These are phyloP conservation scores for Penicillium sp. DNA, from an alignment of 2,329 filamentous ascomycete species.

Conservation along the genomic window DNA sequence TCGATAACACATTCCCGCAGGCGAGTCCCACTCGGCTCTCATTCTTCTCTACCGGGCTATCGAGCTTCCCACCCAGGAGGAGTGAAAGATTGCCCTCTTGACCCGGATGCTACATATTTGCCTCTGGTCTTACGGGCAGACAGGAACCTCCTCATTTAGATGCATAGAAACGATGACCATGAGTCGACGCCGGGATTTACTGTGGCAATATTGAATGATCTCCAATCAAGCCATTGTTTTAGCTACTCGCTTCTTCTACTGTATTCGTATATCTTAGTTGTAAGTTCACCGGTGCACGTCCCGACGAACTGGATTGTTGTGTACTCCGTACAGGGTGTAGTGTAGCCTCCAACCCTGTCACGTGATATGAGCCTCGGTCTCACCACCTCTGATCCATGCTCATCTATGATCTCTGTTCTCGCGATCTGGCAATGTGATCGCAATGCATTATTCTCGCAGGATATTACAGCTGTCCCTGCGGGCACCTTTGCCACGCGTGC, in stretches of 20 bases:
- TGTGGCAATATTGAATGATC: background rate
- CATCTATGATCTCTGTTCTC: slow-evolving; percentile 7
- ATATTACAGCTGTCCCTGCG: slow-evolving; percentile 27
- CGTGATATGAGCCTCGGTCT: slow-evolving; percentile 13
- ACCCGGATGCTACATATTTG: background rate
- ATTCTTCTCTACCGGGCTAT: slow-evolving; percentile 55
- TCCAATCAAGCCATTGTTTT: background rate
- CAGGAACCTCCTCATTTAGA: slow-evolving; percentile 20
- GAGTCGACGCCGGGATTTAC: slow-evolving; percentile 18
- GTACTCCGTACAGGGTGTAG: no score
- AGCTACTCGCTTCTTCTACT: background rate
- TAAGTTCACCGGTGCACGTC: no score
- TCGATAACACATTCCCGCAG: slow-evolving; percentile 32
- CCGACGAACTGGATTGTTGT: no score
- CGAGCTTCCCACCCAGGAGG: slow-evolving; percentile 49
- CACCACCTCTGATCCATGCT: background rate
- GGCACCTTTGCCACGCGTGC: slow-evolving; percentile 9
- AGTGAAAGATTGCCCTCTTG: slow-evolving; percentile 24
- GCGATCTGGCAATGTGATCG: slow-evolving; percentile 24
- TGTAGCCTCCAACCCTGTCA: background rate
- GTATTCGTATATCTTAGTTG: no score
- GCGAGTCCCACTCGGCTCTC: slow-evolving; percentile 54
- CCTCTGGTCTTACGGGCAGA: slow-evolving; percentile 5
- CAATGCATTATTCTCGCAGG: slow-evolving; percentile 30
- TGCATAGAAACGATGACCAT: slow-evolving; percentile 30